Conservation (phyloP, 768 basidiomycete species). For the Rhodotorula kratochvilovae region DNA sequence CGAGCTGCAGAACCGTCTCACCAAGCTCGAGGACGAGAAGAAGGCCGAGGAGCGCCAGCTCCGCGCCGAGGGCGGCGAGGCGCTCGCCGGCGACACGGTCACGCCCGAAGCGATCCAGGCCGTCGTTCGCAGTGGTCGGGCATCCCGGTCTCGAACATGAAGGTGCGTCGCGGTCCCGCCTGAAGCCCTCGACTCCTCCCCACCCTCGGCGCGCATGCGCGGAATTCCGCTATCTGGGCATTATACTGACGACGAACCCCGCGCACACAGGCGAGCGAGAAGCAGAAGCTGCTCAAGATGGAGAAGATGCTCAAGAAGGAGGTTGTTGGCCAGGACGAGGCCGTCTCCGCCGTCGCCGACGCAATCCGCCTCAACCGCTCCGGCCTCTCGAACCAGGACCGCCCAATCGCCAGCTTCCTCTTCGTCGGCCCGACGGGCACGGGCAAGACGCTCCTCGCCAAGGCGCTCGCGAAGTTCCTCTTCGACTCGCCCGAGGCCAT, state of each 20-base stretch:
- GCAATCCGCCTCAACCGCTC: constrained; percentile 89
- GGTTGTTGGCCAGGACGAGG: constrained; percentile 86
- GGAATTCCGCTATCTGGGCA: too few relatives aligned
- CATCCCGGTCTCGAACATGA: constrained; percentile 64
- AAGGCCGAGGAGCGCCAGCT: constrained; percentile 58
- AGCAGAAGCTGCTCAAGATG: constrained; percentile 81
- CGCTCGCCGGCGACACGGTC: constrained; percentile 45
- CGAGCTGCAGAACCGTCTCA: constrained; percentile 61
- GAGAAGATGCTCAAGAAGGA: constrained; percentile 68
- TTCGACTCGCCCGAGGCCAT: constrained; percentile 92
- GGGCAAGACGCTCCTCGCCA: constrained; percentile 79
- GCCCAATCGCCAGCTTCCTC: constrained; percentile 87
- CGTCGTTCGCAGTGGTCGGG: constrained; percentile 91
- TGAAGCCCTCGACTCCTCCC: too few relatives aligned
- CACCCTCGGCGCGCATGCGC: too few relatives aligned
- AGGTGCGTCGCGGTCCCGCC: constrained; percentile 3
- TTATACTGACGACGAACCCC: constrained; percentile 1
- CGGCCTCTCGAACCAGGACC: constrained; percentile 77
- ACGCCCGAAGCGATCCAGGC: constrained; percentile 76
- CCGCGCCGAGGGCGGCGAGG: constrained; percentile 38
- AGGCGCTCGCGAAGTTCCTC: constrained; percentile 78
- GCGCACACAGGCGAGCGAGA: constrained; percentile 49
- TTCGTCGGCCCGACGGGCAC: constrained; percentile 86
- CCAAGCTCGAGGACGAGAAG: constrained; percentile 61
- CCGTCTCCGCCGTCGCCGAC: constrained; percentile 77